Base-by-base conservation (phyloP, 257 asterid genomes). In the Eucommia ulmoides region DNA sequence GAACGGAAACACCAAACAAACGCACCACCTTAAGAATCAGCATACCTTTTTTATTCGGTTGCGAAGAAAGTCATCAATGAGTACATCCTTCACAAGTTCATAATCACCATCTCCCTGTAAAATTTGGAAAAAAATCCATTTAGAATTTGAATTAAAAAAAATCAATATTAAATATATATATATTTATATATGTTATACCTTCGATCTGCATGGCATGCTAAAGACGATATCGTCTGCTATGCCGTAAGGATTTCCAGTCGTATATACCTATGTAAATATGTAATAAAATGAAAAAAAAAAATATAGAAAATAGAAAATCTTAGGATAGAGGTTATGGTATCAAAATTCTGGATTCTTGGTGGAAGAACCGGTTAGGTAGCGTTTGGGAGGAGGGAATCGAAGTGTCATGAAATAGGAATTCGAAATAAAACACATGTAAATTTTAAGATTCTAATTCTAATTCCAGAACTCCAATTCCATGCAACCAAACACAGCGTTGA, bases 201-300 rank as follows among this genome's bases (percentile, higher is more conserved):
- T 85, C 23, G 98, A 89, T 60, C 84, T 72, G 79, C 98, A 89
- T 10, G 98, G 98, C 98, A 89, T 80, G 61, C 96, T 89, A 78
- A 89, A 85, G 61, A 89, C 96, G 20, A 89, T 85, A 53, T 58
- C 93, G 19, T 89, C 88, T 35, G 81, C 94, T 52, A 89, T 73
- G 14, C 96, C 92, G 20, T 80, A 89, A 20, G 98, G 98, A 69
- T 91, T 91, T 47, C 96, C 94, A 10, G 58, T 49, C 9, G 93
- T 75, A 58, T 91, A 86, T 24, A 86, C 99, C 96, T 81, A 50
- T 3, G 51, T 22, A 50, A 5, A 5, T 19, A 23, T 1, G 7
- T 52, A 20, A 41, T 46, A 60, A 33, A 26, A n/a, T 33, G 41
- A 45, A 45, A 23, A 35, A 47, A 49, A 24, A 54, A 3, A 29